Evolutionary conservation across 2,329 filamentous ascomycete species (phyloP).

Genomic region (Triangularia verruculosa): DNA sequence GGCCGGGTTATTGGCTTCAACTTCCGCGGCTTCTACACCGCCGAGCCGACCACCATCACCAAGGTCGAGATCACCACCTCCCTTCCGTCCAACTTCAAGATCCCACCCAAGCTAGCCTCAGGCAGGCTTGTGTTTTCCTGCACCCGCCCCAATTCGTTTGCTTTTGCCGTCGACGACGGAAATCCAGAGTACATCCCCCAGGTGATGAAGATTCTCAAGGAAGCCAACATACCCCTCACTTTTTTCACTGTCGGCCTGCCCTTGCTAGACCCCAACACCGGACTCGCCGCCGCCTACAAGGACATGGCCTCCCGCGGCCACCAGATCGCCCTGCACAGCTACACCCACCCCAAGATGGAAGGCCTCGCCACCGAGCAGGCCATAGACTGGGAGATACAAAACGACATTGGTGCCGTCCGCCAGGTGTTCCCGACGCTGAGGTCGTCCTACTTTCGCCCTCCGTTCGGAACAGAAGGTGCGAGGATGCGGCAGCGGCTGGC

Average conservation of each 20-base stretch:
- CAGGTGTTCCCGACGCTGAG: constrained; percentile 34
- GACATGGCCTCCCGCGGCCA: constrained; percentile 62
- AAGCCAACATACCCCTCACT: constrained; percentile 62
- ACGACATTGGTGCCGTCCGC: constrained; percentile 51
- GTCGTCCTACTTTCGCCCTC: constrained; percentile 62
- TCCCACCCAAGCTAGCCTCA: constrained; percentile 59
- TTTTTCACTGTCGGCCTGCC: constrained; percentile 69
- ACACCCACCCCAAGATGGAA: constrained; percentile 67
- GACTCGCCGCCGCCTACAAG: constrained; percentile 61
- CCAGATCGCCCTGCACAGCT: constrained; percentile 67
- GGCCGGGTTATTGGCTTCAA: constrained; percentile 56
- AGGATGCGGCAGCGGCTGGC: constrained; percentile 63
- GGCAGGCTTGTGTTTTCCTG: constrained; percentile 62
- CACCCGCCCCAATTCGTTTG: constrained; percentile 66
- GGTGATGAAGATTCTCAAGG: constrained; percentile 59
- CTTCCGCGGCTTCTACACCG: constrained; percentile 62
- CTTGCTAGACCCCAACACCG: constrained; percentile 55
- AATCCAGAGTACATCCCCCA: constrained; percentile 56
- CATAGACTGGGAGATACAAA: constrained; percentile 61
- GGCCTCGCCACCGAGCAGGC: constrained; percentile 48
- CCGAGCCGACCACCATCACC: constrained; percentile 48
- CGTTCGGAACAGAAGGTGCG: constrained; percentile 66
- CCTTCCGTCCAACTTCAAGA: constrained; percentile 48
- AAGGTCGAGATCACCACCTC: constrained; percentile 59
- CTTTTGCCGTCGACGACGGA: constrained; percentile 71